Conservation (phyloP, 805 yeast species). For the Pichia membranifaciens region DNA sequence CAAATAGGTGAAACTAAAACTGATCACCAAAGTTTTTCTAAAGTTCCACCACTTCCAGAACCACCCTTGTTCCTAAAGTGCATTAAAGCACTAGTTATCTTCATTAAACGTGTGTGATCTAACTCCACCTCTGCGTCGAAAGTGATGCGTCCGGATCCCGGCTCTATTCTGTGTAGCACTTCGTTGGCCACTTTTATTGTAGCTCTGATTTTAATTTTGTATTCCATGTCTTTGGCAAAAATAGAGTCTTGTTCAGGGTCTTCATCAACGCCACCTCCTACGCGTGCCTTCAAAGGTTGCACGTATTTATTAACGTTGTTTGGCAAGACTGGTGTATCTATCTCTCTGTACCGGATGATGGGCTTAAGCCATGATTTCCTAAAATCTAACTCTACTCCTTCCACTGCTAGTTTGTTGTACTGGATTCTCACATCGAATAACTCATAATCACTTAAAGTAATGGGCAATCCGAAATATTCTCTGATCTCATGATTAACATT, state of each 20-base stretch:
- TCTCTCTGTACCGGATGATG: constrained; percentile 20
- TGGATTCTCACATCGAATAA: constrained; percentile 28
- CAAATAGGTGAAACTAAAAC: too few species aligned
- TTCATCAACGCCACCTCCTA: constrained; percentile 17
- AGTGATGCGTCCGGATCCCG: constrained; percentile 27
- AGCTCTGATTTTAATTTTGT: constrained; percentile 29
- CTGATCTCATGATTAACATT: constrained; percentile 28
- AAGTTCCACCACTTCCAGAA: constrained; percentile 21
- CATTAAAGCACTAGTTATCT: constrained; percentile 24
- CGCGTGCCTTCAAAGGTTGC: constrained; percentile 28
- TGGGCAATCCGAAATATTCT: constrained; percentile 28
- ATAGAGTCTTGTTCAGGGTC: constrained; percentile 23
- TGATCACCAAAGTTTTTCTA: constrained; percentile 29
- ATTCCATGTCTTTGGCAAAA: constrained; percentile 26
- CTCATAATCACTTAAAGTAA: constrained; percentile 25
- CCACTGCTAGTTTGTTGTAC: constrained; percentile 25
- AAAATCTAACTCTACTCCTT: constrained; percentile 30
- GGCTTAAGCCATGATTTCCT: constrained; percentile 27
- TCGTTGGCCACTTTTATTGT: constrained; percentile 23
- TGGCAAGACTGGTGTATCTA: constrained; percentile 20
- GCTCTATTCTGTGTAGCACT: constrained; percentile 18
- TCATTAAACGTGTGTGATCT: constrained; percentile 32
- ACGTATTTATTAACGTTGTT: constrained; percentile 26
- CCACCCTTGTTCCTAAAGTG: constrained; percentile 21
- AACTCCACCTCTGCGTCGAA: constrained; percentile 32